Base-by-base conservation (phyloP, 2,329 filamentous ascomycete species). In the Exophiala xenobiotica region DNA sequence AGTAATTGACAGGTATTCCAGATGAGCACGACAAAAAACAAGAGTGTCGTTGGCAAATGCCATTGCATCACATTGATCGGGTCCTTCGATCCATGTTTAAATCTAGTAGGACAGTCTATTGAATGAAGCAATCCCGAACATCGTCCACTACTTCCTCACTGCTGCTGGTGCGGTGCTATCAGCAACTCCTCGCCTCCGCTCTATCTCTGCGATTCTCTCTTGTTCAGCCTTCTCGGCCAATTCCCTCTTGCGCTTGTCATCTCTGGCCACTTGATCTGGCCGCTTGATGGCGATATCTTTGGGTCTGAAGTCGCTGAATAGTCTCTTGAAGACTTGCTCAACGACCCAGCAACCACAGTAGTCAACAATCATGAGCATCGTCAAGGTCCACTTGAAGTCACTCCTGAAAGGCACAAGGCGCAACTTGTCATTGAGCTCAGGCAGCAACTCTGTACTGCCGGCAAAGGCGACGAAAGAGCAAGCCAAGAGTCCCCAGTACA, bases 401-500 rank as follows among this genome's bases (percentile, higher is more conserved):
- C 78, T 78, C 24, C 78, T 86, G 71, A 99, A 99, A 2, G 89
- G 89, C 3, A 99, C 93, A 1, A 99, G 83, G 66, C 87, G 90
- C 74, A 99, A 86, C 70, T 89, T 86, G 71, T 92, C 81, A 73
- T 97, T 99, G 70, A 99, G 84, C 68, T 97, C 93, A 2, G 93
- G 93, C 42, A 97, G 79, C 64, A 99, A 90, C 70, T 99, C 93
- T 1, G 92, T 95, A 5, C 91, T 92, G 73, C 92, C 96, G 40
- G 87, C 86, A 71, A 99, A 97, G 4, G 93, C 92, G 23, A 99
- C 88, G 35, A 78, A 90, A 0, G 90, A 89, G 12, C 96, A 92
- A 59, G 87, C 87, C 33, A 99, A 76, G 49, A 99, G 90, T 53
- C 93, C 93, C 78, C 88, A 99, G 76, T 93, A 99, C 93, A 99